phyloP scores from a whole-genome alignment of 2,329 filamentous ascomycete species.

The Talaromyces verruculosus region DNA sequence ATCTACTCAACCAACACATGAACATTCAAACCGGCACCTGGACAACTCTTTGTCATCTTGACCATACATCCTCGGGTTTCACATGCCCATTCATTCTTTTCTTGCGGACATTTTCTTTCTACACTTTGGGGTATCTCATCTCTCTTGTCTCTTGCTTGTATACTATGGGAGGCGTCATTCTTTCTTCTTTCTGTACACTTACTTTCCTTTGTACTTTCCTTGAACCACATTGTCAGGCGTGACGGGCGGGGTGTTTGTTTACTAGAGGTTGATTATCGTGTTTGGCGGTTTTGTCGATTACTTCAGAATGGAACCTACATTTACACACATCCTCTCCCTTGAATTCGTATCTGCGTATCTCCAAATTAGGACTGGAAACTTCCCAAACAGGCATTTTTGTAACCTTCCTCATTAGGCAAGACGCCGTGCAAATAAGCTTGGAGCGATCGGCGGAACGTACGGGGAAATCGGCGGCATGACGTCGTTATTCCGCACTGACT shows the following conservation, averaged over 20 bases:
- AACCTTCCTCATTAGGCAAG: slow-evolving; percentile 8
- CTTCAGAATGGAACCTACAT: neutral
- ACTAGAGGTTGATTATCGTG: neutral
- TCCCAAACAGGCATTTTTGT: neutral
- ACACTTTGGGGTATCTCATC: neutral
- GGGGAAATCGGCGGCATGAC: neutral
- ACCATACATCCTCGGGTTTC: neutral
- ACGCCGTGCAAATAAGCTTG: slow-evolving; percentile 5
- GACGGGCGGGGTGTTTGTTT: neutral
- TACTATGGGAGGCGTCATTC: neutral
- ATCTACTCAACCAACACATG: neutral
- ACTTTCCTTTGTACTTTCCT: neutral
- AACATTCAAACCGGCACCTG: neutral
- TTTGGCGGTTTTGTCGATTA: neutral
- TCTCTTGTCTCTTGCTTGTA: neutral
- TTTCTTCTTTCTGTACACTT: neutral
- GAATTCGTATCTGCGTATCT: neutral
- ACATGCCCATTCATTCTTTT: neutral
- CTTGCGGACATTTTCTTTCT: slow-evolving; percentile 7
- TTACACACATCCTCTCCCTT: neutral
- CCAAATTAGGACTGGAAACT: neutral
- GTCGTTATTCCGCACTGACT: neutral
- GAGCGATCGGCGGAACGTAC: neutral
- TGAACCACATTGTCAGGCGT: neutral
- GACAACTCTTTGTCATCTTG: neutral